These are phyloP conservation scores for Claviceps sp. DNA, from an alignment of 2,329 filamentous ascomycete genomes.

Conservation along the genomic window DNA sequence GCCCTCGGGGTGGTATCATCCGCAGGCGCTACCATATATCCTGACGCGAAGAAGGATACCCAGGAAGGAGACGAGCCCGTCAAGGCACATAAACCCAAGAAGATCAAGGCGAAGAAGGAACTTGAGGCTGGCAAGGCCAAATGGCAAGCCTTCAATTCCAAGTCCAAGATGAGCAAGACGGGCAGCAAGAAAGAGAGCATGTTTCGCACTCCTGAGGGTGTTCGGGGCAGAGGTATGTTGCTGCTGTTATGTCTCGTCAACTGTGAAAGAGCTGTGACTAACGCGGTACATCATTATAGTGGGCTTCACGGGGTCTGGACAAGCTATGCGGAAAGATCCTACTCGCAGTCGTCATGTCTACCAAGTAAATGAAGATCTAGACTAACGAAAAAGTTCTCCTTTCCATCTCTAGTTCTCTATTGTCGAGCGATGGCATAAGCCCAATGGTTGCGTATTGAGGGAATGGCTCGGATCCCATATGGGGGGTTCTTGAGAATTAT, in stretches of 20 bases:
- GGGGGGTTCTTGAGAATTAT: constrained; percentile 10
- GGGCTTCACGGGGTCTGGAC: constrained; percentile 89
- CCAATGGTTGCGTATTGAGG: constrained; percentile 8
- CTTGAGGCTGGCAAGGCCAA: constrained; percentile 83
- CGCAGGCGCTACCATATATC: constrained; percentile 43
- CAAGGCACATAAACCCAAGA: constrained; percentile 71
- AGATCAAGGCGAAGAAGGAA: constrained; percentile 82
- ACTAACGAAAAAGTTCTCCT: constrained; percentile 29
- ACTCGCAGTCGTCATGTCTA: constrained; percentile 75
- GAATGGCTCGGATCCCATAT: constrained; percentile 7
- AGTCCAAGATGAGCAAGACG: constrained; percentile 54
- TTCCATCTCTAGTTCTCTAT: constrained; percentile 1
- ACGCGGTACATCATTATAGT: constrained; percentile 39
- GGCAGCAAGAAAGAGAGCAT: constrained; percentile 88
- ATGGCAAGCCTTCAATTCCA: constrained; percentile 86
- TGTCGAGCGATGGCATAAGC: constrained; percentile 1
- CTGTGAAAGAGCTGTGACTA: constrained; percentile 6
- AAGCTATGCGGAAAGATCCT: constrained; percentile 88
- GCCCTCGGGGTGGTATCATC: constrained; percentile 35
- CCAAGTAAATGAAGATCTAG: constrained; percentile 61
- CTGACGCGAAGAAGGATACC: constrained; percentile 47
- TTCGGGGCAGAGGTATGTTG: constrained; percentile 67
- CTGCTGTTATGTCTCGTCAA: background rate
- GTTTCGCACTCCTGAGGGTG: constrained; percentile 83
- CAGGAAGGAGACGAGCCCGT: constrained; percentile 51